A percentile compares a stretch with the other conserved stretches of the same genome.
Conservation (phyloP, 495 filamentous ascomycete genomes). For the Neurospora discreta region DNA sequence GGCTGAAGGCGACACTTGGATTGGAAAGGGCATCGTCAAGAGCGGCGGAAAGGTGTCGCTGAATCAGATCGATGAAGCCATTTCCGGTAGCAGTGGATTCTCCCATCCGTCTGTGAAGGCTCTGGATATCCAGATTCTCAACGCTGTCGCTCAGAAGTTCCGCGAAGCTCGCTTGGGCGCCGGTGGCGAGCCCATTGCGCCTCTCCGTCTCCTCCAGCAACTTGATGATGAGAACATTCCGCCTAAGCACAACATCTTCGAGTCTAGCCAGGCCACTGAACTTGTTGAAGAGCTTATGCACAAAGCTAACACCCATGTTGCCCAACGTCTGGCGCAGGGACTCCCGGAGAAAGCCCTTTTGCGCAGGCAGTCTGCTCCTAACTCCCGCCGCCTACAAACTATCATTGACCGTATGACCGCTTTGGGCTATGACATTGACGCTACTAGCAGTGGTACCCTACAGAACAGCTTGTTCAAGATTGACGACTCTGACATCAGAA, state of each 20-base stretch:
- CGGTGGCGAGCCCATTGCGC: constrained; percentile 62
- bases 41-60: constrained; percentile 77
- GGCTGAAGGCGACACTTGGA: constrained; percentile 75
- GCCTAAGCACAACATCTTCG: constrained; percentile 90
- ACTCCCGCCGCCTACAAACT: constrained; percentile 73
- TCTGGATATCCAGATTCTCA: constrained; percentile 65
- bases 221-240: constrained; percentile 98
- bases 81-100: constrained; percentile 49
- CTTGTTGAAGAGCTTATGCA: constrained; percentile 89
- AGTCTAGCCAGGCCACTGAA: constrained; percentile 80
- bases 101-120: constrained; percentile 47
- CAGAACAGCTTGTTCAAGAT: constrained; percentile 91
- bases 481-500: constrained; percentile 74
- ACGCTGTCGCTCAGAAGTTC: constrained; percentile 73
- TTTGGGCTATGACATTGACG: constrained; percentile 79
- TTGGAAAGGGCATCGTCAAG: constrained; percentile 89
- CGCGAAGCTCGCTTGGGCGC: constrained; percentile 75
- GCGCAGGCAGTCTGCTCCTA: constrained; percentile 75
- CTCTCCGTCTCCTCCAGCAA: constrained; percentile 79
- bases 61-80: constrained; percentile 69
- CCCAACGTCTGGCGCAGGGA: constrained; percentile 65
- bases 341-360: constrained; percentile 89
- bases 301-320: constrained; percentile 82
- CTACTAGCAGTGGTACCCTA: constrained; percentile 75
- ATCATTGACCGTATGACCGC: constrained; percentile 90